A percentile compares a stretch with the other conserved stretches of the same genome.
Evolutionary conservation across 2,329 filamentous ascomycete species (phyloP).

Genomic region (Pseudodiploospora longispora): DNA sequence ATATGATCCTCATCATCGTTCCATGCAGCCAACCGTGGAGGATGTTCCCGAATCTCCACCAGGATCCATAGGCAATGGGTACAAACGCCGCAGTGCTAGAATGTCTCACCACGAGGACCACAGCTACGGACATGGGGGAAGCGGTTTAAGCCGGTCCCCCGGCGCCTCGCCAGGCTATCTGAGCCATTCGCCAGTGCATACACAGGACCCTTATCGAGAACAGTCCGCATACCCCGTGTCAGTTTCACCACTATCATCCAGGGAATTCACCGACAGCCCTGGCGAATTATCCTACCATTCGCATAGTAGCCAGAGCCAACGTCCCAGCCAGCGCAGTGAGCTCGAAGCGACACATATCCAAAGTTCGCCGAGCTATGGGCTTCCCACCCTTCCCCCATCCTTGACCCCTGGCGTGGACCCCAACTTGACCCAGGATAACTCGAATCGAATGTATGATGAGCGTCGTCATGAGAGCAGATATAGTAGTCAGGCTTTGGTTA

Average conservation of each 20-base stretch:
- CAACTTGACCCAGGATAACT: slow-evolving; percentile 45
- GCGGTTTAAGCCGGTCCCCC: slow-evolving; percentile 31
- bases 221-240: slow-evolving; percentile 10
- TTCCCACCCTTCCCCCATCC: slow-evolving; percentile 45
- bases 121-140: slow-evolving; percentile 32
- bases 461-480: slow-evolving; percentile 40
- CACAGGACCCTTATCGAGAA: slow-evolving; percentile 16
- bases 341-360: slow-evolving; percentile 26
- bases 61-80: slow-evolving; percentile 17
- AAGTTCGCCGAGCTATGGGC: slow-evolving; percentile 28
- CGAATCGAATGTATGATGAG: slow-evolving; percentile 50
- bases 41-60: slow-evolving; percentile 50
- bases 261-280: slow-evolving; percentile 28
- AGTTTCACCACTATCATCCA: slow-evolving; percentile 23
- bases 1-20: slow-evolving; percentile 38
- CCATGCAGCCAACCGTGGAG: slow-evolving; percentile 56
- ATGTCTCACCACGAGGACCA: slow-evolving; percentile 26
- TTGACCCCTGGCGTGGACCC: slow-evolving; percentile 56
- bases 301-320: slow-evolving; percentile 22
- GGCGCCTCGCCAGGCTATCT: slow-evolving; percentile 20
- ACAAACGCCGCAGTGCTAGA: slow-evolving; percentile 16
- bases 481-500: slow-evolving; percentile 29
- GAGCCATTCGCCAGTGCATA: slow-evolving; percentile 14
- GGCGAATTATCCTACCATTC: slow-evolving; percentile 20
- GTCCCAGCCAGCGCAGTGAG: slow-evolving; percentile 26